Percentiles rank a stretch among this genome's conserved stretches.
Conservation (phyloP, 2,329 filamentous ascomycete genomes). For the Hysterium pulicare region DNA sequence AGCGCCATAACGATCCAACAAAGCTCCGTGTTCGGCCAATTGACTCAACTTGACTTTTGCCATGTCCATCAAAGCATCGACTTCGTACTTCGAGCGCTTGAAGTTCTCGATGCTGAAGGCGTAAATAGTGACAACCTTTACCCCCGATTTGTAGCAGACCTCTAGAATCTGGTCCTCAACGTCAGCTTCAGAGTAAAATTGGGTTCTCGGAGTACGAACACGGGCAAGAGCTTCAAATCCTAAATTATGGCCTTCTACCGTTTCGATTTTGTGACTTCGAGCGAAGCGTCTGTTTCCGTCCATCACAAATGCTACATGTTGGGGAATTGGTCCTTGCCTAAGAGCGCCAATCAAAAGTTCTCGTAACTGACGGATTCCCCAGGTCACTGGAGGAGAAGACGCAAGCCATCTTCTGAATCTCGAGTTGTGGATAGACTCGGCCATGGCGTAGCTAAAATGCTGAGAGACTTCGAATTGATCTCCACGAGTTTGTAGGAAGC, state of each 20-base stretch:
- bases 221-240: conserved; percentile 92
- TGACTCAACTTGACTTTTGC: conserved; percentile 93
- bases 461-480: neutral
- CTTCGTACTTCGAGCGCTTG: conserved; percentile 93
- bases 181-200: conserved; percentile 5
- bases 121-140: conserved; percentile 95
- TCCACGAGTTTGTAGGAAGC: too few relatives aligned
- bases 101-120: conserved; percentile 99
- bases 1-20: conserved; percentile 90
- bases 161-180: conserved; percentile 66
- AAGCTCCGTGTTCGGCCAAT: conserved; percentile 85
- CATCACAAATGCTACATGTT: conserved; percentile 99
- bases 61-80: conserved; percentile 96
- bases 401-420: conserved; percentile 71
- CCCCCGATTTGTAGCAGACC: conserved; percentile 95
- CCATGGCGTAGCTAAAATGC: conserved; percentile 20
- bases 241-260: conserved; percentile 90
- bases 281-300: conserved; percentile 96
- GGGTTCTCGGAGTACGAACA: conserved; percentile 49
- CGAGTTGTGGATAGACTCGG: conserved; percentile 55
- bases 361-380: conserved; percentile 72
- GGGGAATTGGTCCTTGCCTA: conserved; percentile 84
- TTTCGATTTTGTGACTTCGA: conserved; percentile 86
- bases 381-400: conserved; percentile 88
- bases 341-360: conserved; percentile 85